Evolutionary conservation across 192 early-diverging fungal genomes (phyloP), one percentile per base, ranked within the genome.

Genomic region (Podila clonocystis): DNA sequence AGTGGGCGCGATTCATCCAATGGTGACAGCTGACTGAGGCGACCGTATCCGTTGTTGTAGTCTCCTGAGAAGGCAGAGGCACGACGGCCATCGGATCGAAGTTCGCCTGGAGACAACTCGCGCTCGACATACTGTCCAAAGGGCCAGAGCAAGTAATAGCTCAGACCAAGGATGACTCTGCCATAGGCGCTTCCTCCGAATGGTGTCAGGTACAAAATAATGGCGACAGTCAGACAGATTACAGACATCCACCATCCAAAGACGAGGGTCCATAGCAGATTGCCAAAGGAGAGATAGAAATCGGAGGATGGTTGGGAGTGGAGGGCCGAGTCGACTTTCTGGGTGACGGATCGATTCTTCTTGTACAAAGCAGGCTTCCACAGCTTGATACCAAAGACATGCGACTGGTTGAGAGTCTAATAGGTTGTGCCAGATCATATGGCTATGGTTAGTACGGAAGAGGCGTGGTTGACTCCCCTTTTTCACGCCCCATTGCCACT

Each of bases 321-420:
- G 41, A 99, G 85, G 22, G 92, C 95, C 26, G 88, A 82, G 72
- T 97, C 91, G 36, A 93, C 95, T 5, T 89, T 89, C 5, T 90
- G 89, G 41, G 93, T 91, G 41, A 97, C 94, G 19, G 94, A 93
- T 17, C 97, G 93, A 12, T 91, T 88, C 78, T 99, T 99, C 63
- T 95, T 94, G 88, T 97, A 99, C n/a, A 99, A 87, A 13, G 96
- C 96, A 28, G 96, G 95, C 83, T 99, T 99, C 97, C 97, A 99
- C 28, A 99, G 87, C 36, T 93, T 94, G 57, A 99, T 78, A 36
- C 97, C 97, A 74, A 99, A 99, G 22, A 96, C 96, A 85, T 97
- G 96, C 8, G 87, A 84, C 31, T 86, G 89, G 78, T 95, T 95
- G 68, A 95, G 89, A 22, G 89, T 91, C 89, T 94, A 85, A 13